These are phyloP conservation scores for Ophiostoma sp. DNA, from an alignment of 2,329 filamentous ascomycete species.

Conservation along the genomic window DNA sequence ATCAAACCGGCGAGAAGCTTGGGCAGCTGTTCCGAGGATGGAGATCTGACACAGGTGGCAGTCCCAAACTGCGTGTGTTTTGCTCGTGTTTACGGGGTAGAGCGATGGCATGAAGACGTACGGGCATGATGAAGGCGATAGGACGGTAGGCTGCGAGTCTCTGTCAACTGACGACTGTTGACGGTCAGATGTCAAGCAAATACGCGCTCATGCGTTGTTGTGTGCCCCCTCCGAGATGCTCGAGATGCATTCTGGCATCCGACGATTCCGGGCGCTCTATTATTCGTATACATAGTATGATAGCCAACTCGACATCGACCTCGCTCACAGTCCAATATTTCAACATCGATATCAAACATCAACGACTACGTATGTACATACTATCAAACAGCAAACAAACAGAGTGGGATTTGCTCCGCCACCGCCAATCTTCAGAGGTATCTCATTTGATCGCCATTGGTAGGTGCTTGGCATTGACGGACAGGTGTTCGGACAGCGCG, in stretches of 20 bases:
- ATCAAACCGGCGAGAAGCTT: background rate
- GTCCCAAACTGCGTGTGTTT: constrained; percentile 5
- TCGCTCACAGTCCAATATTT: background rate
- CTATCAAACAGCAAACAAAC: background rate
- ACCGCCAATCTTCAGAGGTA: constrained; percentile 17
- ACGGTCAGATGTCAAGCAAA: background rate
- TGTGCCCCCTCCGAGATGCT: background rate
- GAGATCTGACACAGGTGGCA: background rate
- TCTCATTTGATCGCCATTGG: constrained; percentile 19
- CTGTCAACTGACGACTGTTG: background rate
- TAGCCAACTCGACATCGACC: background rate
- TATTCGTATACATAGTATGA: background rate
- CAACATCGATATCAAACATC: background rate
- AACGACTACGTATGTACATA: background rate
- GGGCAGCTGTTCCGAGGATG: background rate
- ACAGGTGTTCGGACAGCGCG: constrained; percentile 16
- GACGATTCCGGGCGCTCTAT: background rate
- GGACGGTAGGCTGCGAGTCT: background rate
- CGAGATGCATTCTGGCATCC: constrained; percentile 7
- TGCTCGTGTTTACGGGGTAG: background rate
- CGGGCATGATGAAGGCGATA: background rate
- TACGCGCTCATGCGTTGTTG: background rate
- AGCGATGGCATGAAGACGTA: background rate
- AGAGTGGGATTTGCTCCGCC: constrained; percentile 18
- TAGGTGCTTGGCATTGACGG: constrained; percentile 17